Evolutionary conservation across 129 eudicot genomes (phyloP).

Genomic region (Flaveria linearis): DNA sequence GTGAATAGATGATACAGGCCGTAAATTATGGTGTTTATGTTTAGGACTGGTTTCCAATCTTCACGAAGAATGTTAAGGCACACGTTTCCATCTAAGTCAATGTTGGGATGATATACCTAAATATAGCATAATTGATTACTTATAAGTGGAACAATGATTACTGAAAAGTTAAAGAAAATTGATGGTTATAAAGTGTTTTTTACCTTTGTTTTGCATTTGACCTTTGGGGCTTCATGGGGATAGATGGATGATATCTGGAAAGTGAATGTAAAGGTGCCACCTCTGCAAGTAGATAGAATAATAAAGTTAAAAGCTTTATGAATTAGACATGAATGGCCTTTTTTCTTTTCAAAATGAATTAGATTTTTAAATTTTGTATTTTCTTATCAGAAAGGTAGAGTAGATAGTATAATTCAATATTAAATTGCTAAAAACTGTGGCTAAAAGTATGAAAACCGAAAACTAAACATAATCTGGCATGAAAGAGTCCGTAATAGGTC

Average conservation of each 20-base stretch:
- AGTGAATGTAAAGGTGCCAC: slow-evolving; percentile 80
- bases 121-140: slow-evolving; percentile 3
- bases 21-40: slow-evolving; percentile 82
- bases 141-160: neutral
- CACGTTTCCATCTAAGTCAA: slow-evolving; percentile 89
- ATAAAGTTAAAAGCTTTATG: neutral
- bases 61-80: slow-evolving; percentile 98
- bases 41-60: slow-evolving; percentile 98
- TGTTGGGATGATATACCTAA: slow-evolving; percentile 84
- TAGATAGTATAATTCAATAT: neutral
- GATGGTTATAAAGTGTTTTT: neutral
- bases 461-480: neutral
- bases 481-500: neutral
- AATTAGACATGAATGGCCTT: neutral
- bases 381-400: neutral
- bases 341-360: neutral
- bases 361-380: neutral
- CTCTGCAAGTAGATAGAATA: slow-evolving; percentile 46
- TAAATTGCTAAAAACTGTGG: neutral
- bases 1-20: slow-evolving; percentile 96
- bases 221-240: slow-evolving; percentile 97
- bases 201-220: slow-evolving; percentile 98
- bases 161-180: neutral
- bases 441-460: slow-evolving; percentile 10
- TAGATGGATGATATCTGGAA: slow-evolving; percentile 85